Evolutionary conservation across 768 basidiomycete genomes (phyloP), one percentile per base, ranked within the genome.

Genomic region (Pleurotus giganteus): DNA sequence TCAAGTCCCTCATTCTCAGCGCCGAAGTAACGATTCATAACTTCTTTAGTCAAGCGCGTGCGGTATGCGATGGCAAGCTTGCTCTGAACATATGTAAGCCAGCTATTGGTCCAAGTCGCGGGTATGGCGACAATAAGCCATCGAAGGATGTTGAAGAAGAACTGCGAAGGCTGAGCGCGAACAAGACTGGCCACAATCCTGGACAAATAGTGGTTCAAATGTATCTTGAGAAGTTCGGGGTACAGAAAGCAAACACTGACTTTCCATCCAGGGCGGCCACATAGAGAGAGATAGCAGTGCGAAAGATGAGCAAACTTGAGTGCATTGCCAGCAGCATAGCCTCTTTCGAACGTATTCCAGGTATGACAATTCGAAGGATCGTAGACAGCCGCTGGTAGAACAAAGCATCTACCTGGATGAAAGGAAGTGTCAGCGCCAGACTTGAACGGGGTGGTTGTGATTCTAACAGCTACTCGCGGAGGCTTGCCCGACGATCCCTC

Each of bases 101-200:
- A 94, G 57, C 88, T 89, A 65, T 94, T 94, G 3, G 89, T 90
- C 85, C 90, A 92, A 15, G 94, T 95, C 1, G 94, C 94, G 0
- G 94, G 94, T 52, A 95, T 84, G 27, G 96, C 96, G 12, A 98
- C 88, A 6, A 91, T 72, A 11, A 98, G 76, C 96, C 96, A 99
- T 46, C 85, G 83, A 28, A 87, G 70, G 57, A 99, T 94, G 58
- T 97, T 94, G 57, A 80, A 70, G 28, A 94, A 78, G 73, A 98
- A 98, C 50, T 85, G 76, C 2, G 77, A 61, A 2, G 91, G 84
- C 62, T 88, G 84, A 5, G 90, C 92, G 54, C 94, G 86, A 28
- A 99, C 96, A 8, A 99, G 82, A 44, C 91, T 93, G 3, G 95
- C 92, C 4, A 98, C 96, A 60, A 98, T 98, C 66, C 93, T 95